Percentiles rank a stretch among this genome's conserved stretches.
Evolutionary conservation across 164 flowering plant species (phyloP).

Genomic region (Tetrastigma voinierianum): DNA sequence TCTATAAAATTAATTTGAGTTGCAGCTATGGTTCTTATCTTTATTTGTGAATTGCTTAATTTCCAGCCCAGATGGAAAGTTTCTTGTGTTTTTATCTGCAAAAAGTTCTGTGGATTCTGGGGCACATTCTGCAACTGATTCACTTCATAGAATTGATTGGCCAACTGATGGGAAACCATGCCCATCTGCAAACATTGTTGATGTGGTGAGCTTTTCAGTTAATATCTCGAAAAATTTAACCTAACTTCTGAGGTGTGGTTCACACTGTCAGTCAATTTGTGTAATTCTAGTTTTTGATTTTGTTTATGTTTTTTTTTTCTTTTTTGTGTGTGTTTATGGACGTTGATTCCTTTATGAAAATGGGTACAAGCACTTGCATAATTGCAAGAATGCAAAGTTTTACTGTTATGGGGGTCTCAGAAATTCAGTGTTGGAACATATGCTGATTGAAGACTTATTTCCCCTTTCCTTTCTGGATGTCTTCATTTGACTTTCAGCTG

Average conservation of each 20-base stretch:
- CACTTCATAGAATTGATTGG: conserved; percentile 95
- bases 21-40: conserved; percentile 1
- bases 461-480: too few relatives aligned
- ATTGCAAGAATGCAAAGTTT: too few relatives aligned
- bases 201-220: conserved; percentile 61
- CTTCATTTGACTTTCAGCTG: too few relatives aligned
- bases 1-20: background rate
- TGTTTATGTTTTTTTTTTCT: too few relatives aligned
- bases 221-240: background rate
- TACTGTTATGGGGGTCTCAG: too few relatives aligned
- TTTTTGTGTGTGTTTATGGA: too few relatives aligned
- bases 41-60: conserved; percentile 1
- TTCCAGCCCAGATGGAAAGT: conserved; percentile 86
- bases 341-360: too few relatives aligned
- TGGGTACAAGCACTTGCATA: too few relatives aligned
- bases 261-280: background rate
- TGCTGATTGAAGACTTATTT: too few relatives aligned
- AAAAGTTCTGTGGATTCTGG: conserved; percentile 80
- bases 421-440: too few relatives aligned
- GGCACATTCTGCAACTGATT: conserved; percentile 82
- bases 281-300: background rate
- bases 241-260: background rate
- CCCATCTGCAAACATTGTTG: conserved; percentile 41
- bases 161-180: conserved; percentile 44
- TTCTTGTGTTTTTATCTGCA: conserved; percentile 77